Evolutionary conservation across 164 flowering plant species (phyloP), one percentile per base, ranked within the genome.

Genomic region (Liquidambar formosana): DNA sequence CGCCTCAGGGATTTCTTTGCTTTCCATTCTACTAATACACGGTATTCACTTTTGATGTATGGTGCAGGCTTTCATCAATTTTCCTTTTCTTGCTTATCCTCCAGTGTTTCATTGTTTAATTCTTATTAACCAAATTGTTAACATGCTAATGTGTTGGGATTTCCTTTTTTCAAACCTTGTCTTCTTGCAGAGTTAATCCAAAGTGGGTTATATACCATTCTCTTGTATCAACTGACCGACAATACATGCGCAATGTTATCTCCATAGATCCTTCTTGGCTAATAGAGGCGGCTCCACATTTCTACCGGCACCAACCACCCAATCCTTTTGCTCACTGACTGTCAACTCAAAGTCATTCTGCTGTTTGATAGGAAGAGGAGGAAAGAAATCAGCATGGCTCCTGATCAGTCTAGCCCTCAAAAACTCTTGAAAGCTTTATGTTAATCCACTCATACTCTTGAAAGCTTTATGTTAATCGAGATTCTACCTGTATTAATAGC

Each of bases 231-330:
- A 96, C 98, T 15, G 99, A 96, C 51, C 84, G 89, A 18, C 94
- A 86, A 25, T 96, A 96, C 79, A 92, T 92, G 97, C 91, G 98
- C 63, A 93, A 93, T 66, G 98, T 96, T 26, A 85, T 88, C 49
- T 62, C 97, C 25, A 85, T 96, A n/a, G 98, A 96, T 54, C 94
- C 97, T 38, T 84, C 95, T 27, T 90, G 97, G 97, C 78, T 96
- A 15, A 80, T 70, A 52, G 98, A 96, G 79, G 88, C 80, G 15
- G 96, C 97, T 26, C 97, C 98, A 11, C 89, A 94, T 64, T 92
- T 88, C 66, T 92, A 84, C 81, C 85, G 78, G 75, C 76, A 70
- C 13, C 84, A 78, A 57, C 82, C 64, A 18, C 75, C 54, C 60
- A 82, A 68, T 61, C 49, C 75, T n/a, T 49, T 66, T 51, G 38